Conservation (phyloP, 2,329 filamentous ascomycete genomes). For the Fonsecaea nubica region DNA sequence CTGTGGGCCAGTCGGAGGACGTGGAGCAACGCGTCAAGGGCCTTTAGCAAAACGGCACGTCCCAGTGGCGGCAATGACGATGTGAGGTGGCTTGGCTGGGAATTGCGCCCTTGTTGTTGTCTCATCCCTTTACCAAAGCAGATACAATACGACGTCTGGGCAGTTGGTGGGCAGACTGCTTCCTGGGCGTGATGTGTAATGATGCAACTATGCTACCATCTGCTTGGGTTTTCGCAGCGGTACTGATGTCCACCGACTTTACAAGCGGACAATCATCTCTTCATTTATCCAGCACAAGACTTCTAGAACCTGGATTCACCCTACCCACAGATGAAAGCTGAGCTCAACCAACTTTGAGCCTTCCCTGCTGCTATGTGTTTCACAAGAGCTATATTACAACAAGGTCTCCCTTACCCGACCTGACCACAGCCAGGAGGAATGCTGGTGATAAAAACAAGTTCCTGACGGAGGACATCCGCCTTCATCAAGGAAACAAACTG, state of each 20-base stretch:
- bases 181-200: neutral
- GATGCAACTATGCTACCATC: neutral
- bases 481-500: conserved; percentile 1
- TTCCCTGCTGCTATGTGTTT: neutral
- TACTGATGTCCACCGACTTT: neutral
- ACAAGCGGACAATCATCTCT: neutral
- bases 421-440: conserved; percentile 23
- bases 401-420: conserved; percentile 23
- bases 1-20: conserved; percentile 27
- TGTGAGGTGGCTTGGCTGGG: neutral
- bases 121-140: neutral
- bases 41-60: neutral
- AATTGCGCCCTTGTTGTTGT: neutral
- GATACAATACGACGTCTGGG: neutral
- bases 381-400: conserved; percentile 21
- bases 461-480: conserved; percentile 7
- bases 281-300: neutral
- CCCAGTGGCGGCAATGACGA: neutral
- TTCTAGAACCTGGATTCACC: neutral
- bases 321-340: neutral
- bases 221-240: neutral
- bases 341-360: neutral
- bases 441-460: conserved; percentile 12
- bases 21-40: conserved; percentile 9
- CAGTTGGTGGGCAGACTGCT: neutral